Evolutionary conservation across 257 asterid genomes (phyloP).

Genomic region (Oldenlandia corymbosa): DNA sequence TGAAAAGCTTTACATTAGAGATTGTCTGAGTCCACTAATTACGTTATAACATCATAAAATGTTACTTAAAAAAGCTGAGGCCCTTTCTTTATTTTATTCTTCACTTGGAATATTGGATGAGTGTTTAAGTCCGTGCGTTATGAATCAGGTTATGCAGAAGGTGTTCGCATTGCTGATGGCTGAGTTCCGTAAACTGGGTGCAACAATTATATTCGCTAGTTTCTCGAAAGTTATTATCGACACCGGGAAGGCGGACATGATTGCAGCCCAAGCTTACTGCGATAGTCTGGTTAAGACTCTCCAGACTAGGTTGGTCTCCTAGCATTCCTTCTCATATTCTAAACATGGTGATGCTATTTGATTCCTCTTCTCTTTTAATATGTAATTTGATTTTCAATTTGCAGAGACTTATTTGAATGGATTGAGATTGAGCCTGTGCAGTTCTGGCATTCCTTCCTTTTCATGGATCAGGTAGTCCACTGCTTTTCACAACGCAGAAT

Average conservation of each 20-base stretch:
- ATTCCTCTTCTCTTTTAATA: slow-evolving; percentile 10
- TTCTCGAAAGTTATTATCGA: slow-evolving; percentile 77
- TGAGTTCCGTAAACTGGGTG: slow-evolving; percentile 92
- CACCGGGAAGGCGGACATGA: slow-evolving; percentile 80
- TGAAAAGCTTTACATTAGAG: not conserved
- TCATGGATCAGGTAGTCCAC: slow-evolving; percentile 86
- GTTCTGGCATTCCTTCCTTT: slow-evolving; percentile 91
- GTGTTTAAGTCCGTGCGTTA: not conserved
- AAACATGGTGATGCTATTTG: slow-evolving; percentile 12
- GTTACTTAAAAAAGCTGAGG: not conserved
- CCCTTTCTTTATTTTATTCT: not conserved
- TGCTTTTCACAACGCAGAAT: not conserved
- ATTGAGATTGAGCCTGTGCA: slow-evolving; percentile 86
- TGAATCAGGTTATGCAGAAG: slow-evolving; percentile 79
- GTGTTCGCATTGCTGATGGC: slow-evolving; percentile 92
- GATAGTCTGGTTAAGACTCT: slow-evolving; percentile 77
- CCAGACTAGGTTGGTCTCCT: slow-evolving; percentile 57
- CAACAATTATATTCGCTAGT: slow-evolving; percentile 71
- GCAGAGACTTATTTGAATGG: slow-evolving; percentile 95
- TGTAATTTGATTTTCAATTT: slow-evolving; percentile 5
- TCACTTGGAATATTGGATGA: not conserved
- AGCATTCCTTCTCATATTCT: not conserved
- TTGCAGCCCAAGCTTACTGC: slow-evolving; percentile 93
- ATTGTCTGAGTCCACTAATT: not conserved
- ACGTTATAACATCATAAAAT: not conserved